phyloP scores from a whole-genome alignment of 2,329 filamentous ascomycete species.

The Sarocladium oryzae region DNA sequence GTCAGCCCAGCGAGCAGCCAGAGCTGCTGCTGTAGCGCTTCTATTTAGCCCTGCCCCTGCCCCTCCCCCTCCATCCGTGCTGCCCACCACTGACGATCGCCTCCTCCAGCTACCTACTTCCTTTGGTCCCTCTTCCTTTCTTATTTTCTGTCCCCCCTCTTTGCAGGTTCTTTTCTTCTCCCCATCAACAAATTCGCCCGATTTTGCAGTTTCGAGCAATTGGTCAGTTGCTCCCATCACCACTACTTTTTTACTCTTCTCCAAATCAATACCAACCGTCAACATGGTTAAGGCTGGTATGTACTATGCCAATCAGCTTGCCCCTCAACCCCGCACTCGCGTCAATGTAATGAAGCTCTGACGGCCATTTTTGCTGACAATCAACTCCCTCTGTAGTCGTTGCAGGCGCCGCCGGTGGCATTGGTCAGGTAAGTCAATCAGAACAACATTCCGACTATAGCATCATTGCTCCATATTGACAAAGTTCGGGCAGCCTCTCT shows the following conservation, averaged over 20 bases:
- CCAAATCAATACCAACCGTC: conserved; percentile 14
- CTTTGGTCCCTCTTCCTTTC: not conserved
- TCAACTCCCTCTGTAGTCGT: conserved; percentile 49
- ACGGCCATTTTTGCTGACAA: conserved; percentile 1
- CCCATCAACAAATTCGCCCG: not conserved
- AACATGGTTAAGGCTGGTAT: conserved; percentile 58
- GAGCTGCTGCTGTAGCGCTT: too few species aligned
- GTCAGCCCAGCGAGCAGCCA: too few species aligned
- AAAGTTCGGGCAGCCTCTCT: conserved; percentile 64
- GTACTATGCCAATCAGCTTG: conserved; percentile 16
- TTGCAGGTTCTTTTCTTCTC: not conserved
- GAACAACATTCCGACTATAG: not conserved
- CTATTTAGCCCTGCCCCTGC: too few species aligned
- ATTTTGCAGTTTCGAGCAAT: not conserved
- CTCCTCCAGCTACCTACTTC: not conserved
- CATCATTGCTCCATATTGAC: conserved; percentile 9
- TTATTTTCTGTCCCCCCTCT: conserved; percentile 8
- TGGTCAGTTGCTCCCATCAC: not conserved
- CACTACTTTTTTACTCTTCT: not conserved
- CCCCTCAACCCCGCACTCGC: conserved; percentile 19
- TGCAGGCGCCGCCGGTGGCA: conserved; percentile 95
- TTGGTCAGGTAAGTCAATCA: conserved; percentile 74
- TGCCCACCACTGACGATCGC: not conserved
- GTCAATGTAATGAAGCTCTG: not conserved
- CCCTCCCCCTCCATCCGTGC: too few species aligned